A percentile compares a stretch with the other conserved stretches of the same genome.
These are phyloP conservation scores for Cercospora sesami DNA, from an alignment of 2,329 filamentous ascomycete species.

Conservation along the genomic window DNA sequence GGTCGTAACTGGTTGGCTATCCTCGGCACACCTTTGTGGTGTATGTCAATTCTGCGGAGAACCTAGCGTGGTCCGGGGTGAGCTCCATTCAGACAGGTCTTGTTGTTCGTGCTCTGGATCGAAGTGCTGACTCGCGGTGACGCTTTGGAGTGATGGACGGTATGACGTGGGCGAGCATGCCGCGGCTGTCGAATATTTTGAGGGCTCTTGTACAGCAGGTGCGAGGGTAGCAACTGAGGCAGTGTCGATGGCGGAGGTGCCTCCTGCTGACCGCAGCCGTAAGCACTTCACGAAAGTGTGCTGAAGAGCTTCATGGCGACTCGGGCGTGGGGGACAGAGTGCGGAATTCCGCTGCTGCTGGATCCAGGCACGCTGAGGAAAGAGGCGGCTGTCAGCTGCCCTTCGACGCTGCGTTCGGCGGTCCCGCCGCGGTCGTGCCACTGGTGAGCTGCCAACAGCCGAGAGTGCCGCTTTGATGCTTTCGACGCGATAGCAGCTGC, in stretches of 20 bases:
- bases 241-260: not conserved
- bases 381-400: not conserved
- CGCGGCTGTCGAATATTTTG: not conserved
- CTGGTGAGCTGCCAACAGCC: not conserved
- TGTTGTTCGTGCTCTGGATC: constrained; percentile 3
- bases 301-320: not conserved
- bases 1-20: constrained; percentile 22
- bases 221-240: not conserved
- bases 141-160: not conserved
- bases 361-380: not conserved
- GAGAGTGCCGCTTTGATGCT: not conserved
- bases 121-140: not conserved
- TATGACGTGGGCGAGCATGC: constrained; percentile 11
- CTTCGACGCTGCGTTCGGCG: not conserved
- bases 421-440: not conserved
- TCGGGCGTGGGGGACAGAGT: not conserved
- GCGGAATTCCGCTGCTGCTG: not conserved
- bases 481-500: not conserved
- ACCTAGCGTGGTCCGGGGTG: constrained; percentile 6
- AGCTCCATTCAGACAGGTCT: not conserved
- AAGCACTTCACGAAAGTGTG: not conserved
- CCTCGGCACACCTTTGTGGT: constrained; percentile 20
- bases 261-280: constrained; percentile 1
- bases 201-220: not conserved
- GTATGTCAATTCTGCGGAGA: constrained; percentile 21